phyloP scores from a whole-genome alignment of 148 eudicot species.

The Dysphania ambrosioides region DNA sequence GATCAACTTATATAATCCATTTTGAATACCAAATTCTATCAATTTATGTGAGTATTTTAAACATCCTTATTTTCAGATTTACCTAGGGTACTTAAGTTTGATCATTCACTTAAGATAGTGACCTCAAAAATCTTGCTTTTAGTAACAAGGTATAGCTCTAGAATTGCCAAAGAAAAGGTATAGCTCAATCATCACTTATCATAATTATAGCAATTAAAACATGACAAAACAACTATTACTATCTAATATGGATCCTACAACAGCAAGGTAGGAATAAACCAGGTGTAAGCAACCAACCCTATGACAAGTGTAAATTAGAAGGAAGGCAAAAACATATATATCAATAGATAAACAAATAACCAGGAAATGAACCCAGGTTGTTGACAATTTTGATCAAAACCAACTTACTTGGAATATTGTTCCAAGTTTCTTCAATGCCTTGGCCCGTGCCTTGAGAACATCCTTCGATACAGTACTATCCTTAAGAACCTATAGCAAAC shows the following conservation, averaged over 20 bases:
- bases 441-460: slow-evolving; percentile 65
- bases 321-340: background rate
- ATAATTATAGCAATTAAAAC: background rate
- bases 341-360: background rate
- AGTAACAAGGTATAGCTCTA: background rate
- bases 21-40: background rate
- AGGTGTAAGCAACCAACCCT: background rate
- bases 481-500: slow-evolving; percentile 58
- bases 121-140: background rate
- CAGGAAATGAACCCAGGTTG: background rate
- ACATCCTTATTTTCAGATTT: background rate
- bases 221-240: background rate
- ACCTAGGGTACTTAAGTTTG: background rate
- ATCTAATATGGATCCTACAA: background rate
- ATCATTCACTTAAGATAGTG: background rate
- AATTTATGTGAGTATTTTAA: background rate
- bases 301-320: background rate
- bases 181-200: background rate
- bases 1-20: background rate
- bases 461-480: slow-evolving; percentile 69
- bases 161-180: too few relatives aligned
- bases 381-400: slow-evolving; percentile 4
- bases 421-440: slow-evolving; percentile 82
- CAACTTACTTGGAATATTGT: slow-evolving; percentile 71
- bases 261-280: background rate